phyloP scores from a whole-genome alignment of 2,329 filamentous ascomycete species.

The Zalaria obscura region DNA sequence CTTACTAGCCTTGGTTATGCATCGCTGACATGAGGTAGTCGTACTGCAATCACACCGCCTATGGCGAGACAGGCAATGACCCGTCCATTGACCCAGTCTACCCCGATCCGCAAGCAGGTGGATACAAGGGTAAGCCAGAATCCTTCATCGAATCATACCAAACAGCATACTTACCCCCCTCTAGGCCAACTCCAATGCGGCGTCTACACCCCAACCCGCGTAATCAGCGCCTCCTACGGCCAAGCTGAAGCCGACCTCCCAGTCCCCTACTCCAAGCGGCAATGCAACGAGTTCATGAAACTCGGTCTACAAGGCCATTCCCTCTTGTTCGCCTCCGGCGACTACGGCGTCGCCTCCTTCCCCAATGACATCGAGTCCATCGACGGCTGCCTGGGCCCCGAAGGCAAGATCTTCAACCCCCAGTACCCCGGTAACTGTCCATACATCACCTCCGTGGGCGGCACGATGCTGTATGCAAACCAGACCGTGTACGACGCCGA shows the following conservation, averaged over 20 bases:
- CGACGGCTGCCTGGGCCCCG: conserved; percentile 27
- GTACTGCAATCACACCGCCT: conserved; percentile 35
- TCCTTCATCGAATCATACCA: too few relatives aligned
- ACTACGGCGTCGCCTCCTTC: conserved; percentile 22
- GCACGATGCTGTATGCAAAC: not conserved
- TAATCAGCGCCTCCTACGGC: conserved; percentile 46
- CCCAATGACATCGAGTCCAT: conserved; percentile 11
- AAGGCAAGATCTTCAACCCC: conserved; percentile 24
- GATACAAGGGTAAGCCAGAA: conserved; percentile 28
- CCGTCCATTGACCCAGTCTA: conserved; percentile 31
- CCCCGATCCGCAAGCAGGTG: conserved; percentile 29
- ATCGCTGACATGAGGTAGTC: conserved; percentile 9
- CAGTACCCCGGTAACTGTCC: conserved; percentile 2
- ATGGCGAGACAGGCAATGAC: conserved; percentile 34
- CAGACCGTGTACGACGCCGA: not conserved
- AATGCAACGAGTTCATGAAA: conserved; percentile 32
- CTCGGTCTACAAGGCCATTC: conserved; percentile 35
- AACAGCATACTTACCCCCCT: too few relatives aligned
- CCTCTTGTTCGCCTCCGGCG: conserved; percentile 35
- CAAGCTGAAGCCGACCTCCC: conserved; percentile 46
- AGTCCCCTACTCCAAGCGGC: conserved; percentile 39
- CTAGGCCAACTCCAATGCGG: conserved; percentile 23
- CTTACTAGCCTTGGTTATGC: too few relatives aligned
- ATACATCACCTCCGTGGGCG: conserved; percentile 3
- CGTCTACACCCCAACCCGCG: conserved; percentile 38